Base-by-base conservation (phyloP, 495 filamentous ascomycete species). In the Evansstolkia leycettana region DNA sequence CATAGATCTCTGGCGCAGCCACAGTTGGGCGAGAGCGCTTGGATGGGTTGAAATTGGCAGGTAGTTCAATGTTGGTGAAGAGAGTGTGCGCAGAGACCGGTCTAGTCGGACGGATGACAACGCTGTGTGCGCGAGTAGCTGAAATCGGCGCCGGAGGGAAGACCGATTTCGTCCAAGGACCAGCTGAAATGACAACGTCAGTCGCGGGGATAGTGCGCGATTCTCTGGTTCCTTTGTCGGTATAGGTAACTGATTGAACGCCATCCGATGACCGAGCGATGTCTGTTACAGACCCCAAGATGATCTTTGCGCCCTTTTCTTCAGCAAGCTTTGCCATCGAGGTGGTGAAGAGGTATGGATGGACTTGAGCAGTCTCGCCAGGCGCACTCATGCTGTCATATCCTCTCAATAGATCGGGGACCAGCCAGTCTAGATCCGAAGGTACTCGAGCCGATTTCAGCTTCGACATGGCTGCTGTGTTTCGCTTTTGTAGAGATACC, bases 1-100 rank as follows among this genome's bases (percentile, higher is more conserved):
- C 81, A 54, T 96, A 96, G 44, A 98, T 90, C 58, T 98, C 90
- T 2, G 90, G 89, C 17, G 82, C 75, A 12, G 82, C 83, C 14
- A 71, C 74, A 4, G 73, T 70, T 11, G 60, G 55, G 28, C 76
- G 71, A 7, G 65, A 61, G 16, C 66, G 50, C 60, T 66, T 71
- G 7, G 54, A 53, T 11, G 52, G 52, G 45, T 78, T 67, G 43
- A 63, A 67, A 37, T 73, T 62, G 6, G 64, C 56, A 0, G 87
- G 85, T 1, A 94, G 69, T 20, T 73, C 67, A 44, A 98, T 95
- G 36, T 84, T 75, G 7, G 87, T 94, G 59, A 98, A 98, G 1
- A 98, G 66, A 2, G 84, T 83, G 53, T 93, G 88, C 10, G 83
- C 82, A 36, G 77, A 86, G 20, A 95, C 78, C 24, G 88, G 76